phyloP scores from a whole-genome alignment of 2,329 filamentous ascomycete genomes.

The Trichoderma arundinaceum region DNA sequence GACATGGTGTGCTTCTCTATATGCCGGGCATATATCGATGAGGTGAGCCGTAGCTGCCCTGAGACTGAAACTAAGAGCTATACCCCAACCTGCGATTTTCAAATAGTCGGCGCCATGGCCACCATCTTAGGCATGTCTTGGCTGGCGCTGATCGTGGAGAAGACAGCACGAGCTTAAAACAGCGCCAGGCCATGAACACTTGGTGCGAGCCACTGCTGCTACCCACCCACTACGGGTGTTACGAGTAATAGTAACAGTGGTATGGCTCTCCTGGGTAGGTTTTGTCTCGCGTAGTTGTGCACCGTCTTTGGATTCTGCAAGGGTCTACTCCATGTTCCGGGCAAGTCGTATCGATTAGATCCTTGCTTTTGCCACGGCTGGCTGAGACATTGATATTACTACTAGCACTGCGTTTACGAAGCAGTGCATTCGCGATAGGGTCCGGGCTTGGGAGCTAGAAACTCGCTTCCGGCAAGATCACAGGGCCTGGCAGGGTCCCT shows the following conservation, averaged over 20 bases:
- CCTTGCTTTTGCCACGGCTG: constrained; percentile 14
- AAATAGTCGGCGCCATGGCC: neutral
- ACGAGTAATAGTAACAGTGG: neutral
- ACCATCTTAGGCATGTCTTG: neutral
- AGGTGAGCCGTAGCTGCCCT: neutral
- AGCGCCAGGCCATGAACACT: neutral
- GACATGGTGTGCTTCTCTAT: neutral
- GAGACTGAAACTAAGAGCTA: constrained; percentile 7
- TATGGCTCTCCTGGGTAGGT: neutral
- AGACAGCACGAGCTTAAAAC: constrained; percentile 16
- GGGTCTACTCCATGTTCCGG: neutral
- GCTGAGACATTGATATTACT: constrained; percentile 7
- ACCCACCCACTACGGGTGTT: neutral
- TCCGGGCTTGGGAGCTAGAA: neutral
- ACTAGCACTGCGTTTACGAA: neutral
- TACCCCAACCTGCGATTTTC: neutral
- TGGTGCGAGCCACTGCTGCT: constrained; percentile 2
- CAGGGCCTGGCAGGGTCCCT: neutral
- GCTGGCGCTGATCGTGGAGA: constrained; percentile 24
- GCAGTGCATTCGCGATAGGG: neutral
- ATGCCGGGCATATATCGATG: neutral
- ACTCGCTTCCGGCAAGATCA: constrained; percentile 1
- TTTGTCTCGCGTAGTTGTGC: constrained; percentile 9
- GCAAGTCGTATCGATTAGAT: neutral
- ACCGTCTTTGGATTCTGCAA: constrained; percentile 9